phyloP scores from a whole-genome alignment of 805 yeast species.

The Candida sonorensis region DNA sequence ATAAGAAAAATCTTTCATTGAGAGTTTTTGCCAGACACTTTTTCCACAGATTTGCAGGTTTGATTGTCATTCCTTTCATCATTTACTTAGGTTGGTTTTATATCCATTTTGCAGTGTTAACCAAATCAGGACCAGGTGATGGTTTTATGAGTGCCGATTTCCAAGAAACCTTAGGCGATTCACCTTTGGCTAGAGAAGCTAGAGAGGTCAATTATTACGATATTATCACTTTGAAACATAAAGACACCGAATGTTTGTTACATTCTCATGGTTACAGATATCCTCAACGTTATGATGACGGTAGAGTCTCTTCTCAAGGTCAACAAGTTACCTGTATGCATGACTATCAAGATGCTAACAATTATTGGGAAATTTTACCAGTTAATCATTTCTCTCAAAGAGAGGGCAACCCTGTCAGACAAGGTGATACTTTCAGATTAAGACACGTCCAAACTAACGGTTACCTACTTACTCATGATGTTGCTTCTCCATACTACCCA shows the following conservation, averaged over 20 bases:
- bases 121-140: constrained; percentile 93
- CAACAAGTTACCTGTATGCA: constrained; percentile 83
- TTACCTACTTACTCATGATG: constrained; percentile 82
- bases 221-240: constrained; percentile 68
- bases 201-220: constrained; percentile 73
- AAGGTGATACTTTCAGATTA: constrained; percentile 72
- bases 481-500: constrained; percentile 87
- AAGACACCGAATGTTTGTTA: constrained; percentile 67
- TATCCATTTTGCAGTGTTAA: constrained; percentile 77
- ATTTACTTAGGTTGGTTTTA: constrained; percentile 88
- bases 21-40: constrained; percentile 61
- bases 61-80: constrained; percentile 73
- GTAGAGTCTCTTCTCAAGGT: constrained; percentile 87
- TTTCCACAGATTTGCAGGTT: constrained; percentile 59
- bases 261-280: constrained; percentile 76
- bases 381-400: constrained; percentile 35
- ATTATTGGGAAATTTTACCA: constrained; percentile 85
- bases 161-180: constrained; percentile 87
- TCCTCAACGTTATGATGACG: constrained; percentile 93
- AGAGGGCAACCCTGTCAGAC: constrained; percentile 44
- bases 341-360: constrained; percentile 51
- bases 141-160: constrained; percentile 90
- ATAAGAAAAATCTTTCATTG: constrained; percentile 55
- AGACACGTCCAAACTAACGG: constrained; percentile 79
- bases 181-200: constrained; percentile 64